phyloP scores from a whole-genome alignment of 176 grass and related monocot genomes.

The Triticum monococcum region DNA sequence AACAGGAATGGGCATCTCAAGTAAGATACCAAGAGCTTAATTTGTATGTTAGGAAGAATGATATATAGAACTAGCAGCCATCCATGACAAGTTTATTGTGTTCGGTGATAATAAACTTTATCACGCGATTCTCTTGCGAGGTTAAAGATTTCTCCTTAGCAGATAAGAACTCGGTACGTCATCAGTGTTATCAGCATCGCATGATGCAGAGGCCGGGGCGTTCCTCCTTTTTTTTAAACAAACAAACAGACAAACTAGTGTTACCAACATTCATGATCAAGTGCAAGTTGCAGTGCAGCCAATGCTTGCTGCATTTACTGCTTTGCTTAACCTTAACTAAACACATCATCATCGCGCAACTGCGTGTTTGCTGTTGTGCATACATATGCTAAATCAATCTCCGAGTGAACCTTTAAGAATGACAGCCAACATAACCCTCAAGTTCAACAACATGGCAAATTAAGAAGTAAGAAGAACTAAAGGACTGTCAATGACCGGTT shows the following conservation, averaged over 20 bases:
- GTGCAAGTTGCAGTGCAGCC: too few relatives aligned
- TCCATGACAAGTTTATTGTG: neutral
- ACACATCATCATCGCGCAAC: neutral
- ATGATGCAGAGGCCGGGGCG: too few relatives aligned
- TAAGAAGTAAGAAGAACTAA: too few relatives aligned
- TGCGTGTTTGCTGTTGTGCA: neutral
- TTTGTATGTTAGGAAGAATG: neutral
- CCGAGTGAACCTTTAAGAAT: too few relatives aligned
- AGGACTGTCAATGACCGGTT: neutral
- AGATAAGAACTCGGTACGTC: too few relatives aligned
- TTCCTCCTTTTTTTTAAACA: too few relatives aligned
- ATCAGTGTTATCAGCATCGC: too few relatives aligned
- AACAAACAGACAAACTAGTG: too few relatives aligned
- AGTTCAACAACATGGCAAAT: too few relatives aligned
- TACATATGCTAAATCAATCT: neutral
- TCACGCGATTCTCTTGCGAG: neutral
- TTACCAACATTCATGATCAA: too few relatives aligned
- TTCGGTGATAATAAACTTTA: too few relatives aligned
- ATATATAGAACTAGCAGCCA: neutral
- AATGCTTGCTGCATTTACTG: neutral
- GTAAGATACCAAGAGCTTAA: neutral
- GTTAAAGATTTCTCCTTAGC: neutral
- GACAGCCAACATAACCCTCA: too few relatives aligned
- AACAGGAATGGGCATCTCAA: neutral
- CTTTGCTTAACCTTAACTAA: neutral